phyloP scores from a whole-genome alignment of 208 protist genomes.

The Naegleria fowleri region DNA sequence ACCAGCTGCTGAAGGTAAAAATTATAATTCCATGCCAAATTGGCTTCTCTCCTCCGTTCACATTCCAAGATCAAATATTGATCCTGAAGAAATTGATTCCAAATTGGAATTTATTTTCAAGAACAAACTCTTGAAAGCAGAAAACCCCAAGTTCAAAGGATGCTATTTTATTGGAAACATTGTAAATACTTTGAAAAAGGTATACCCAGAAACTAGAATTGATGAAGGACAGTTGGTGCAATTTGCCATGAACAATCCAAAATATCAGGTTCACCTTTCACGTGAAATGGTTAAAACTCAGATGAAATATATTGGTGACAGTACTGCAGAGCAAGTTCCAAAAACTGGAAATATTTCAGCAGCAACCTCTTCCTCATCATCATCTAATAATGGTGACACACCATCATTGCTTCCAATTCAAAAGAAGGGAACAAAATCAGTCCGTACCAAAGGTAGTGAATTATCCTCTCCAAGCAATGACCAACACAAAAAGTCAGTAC shows the following conservation, averaged over 20 bases:
- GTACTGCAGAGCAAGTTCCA: neutral
- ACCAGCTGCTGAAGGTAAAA: neutral
- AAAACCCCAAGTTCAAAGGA: conserved; percentile 27
- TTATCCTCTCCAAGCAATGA: neutral
- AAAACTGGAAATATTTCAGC: neutral
- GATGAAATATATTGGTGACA: conserved; percentile 1
- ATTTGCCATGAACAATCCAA: conserved; percentile 17
- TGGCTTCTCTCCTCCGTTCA: neutral
- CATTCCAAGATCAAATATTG: neutral
- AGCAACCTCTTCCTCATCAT: neutral
- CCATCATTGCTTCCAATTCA: neutral
- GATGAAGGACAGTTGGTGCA: conserved; percentile 16
- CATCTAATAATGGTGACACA: neutral
- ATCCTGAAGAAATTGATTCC: neutral
- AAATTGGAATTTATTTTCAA: conserved; percentile 16
- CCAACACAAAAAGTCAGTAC: neutral
- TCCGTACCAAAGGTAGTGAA: neutral
- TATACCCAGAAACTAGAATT: neutral
- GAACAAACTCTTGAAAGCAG: conserved; percentile 7
- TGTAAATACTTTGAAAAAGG: conserved; percentile 27
- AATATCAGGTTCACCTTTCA: conserved; percentile 22
- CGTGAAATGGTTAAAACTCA: conserved; percentile 31
- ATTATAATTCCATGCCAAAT: neutral
- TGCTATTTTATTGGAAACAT: conserved; percentile 28
- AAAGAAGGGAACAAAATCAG: neutral